phyloP scores from a whole-genome alignment of 495 filamentous ascomycete species.

The Aspergillus biplanus region DNA sequence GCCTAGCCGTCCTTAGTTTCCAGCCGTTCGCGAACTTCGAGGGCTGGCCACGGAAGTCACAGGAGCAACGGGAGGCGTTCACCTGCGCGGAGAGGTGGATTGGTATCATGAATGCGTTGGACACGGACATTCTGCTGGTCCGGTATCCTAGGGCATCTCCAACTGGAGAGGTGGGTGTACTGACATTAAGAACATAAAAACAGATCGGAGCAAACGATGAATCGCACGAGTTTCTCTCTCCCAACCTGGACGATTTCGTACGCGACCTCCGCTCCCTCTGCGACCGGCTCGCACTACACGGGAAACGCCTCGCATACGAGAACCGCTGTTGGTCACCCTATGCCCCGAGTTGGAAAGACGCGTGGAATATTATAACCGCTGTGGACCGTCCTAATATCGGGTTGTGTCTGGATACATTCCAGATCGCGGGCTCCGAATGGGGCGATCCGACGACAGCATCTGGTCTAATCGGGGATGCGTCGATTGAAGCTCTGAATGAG shows the following conservation, averaged over 20 bases:
- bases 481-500: slow-evolving; percentile 47
- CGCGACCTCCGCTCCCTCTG: slow-evolving; percentile 65
- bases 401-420: slow-evolving; percentile 82
- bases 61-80: slow-evolving; percentile 67
- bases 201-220: too few species aligned
- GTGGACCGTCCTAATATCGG: slow-evolving; percentile 70
- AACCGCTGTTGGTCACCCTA: slow-evolving; percentile 86
- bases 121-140: slow-evolving; percentile 77
- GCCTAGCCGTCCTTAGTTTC: slow-evolving; percentile 69
- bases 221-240: slow-evolving; percentile 40
- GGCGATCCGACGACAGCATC: slow-evolving; percentile 71
- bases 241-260: slow-evolving; percentile 52
- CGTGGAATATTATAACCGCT: slow-evolving; percentile 66
- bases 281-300: slow-evolving; percentile 60
- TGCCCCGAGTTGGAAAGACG: slow-evolving; percentile 67
- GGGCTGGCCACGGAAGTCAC: slow-evolving; percentile 65
- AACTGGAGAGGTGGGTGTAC: too few species aligned
- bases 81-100: slow-evolving; percentile 69
- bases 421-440: slow-evolving; percentile 76
- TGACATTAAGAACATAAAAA: too few species aligned
- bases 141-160: too few species aligned
- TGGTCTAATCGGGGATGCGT: slow-evolving; percentile 54
- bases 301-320: slow-evolving; percentile 72
- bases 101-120: slow-evolving; percentile 69
- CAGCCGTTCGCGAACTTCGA: slow-evolving; percentile 84